Base-by-base conservation (phyloP, 768 basidiomycete species). In the Clathrus columnatus region DNA sequence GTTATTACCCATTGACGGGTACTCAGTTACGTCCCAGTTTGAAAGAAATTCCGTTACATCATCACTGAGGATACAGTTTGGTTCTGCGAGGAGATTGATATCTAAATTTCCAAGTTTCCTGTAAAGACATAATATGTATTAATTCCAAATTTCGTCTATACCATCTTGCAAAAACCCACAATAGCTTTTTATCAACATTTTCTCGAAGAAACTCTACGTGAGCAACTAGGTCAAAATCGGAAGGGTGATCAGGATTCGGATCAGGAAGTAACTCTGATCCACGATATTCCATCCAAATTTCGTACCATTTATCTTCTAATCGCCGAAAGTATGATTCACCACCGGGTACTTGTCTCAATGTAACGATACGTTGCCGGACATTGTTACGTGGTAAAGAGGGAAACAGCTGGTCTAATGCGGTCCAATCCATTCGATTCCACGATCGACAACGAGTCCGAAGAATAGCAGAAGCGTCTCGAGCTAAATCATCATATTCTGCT, bases 401-500 rank as follows among this genome's bases (percentile, higher is more conserved):
- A 66, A 94, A 93, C 7, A 91, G 80, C 63, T 88, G 84, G 56
- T 82, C 81, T 50, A 91, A 75, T 7, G 85, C 85, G 16, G 73
- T 75, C 75, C 85, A 85, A 60, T 89, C 84, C 50, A 87, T 72
- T 55, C 81, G 77, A 29, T 78, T 70, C 16, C 74, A 67, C 56
- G 71, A 65, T 36, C 87, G 78, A 63, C 85, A 87, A 16, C 94
- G 85, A 30, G 85, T 85, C 61, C 80, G 80, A 56, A 97, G 80
- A 60, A 98, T 84, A 10, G 81, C 85, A 46, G 82, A 84, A 0
- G 85, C 85, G 64, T 98, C 95, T 52, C 86, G 80, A 23, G 86
- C 84, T 36, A 93, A 77, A 58, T 98, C 95, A 54, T 97, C 92
- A 54, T 84, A 91, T 49, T 94, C 89, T 41, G 77, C 69, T 53